Evolutionary conservation across 495 filamentous ascomycete species (phyloP).

Genomic region (Neurospora hispaniola): DNA sequence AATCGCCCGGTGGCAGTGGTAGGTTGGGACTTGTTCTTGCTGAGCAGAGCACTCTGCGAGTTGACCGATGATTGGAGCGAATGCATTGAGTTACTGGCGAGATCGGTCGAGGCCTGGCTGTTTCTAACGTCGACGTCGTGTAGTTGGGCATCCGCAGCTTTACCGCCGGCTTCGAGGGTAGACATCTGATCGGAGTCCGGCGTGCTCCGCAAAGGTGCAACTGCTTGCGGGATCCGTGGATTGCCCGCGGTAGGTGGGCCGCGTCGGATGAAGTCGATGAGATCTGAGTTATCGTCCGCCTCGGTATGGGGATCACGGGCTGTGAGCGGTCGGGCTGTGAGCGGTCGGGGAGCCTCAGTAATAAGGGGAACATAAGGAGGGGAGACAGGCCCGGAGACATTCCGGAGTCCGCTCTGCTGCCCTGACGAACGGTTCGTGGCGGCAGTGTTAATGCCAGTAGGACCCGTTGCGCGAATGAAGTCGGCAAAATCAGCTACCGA

Average conservation of each 20-base stretch:
- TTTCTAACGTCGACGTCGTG: slow-evolving; percentile 30
- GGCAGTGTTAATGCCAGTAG: slow-evolving; percentile 29
- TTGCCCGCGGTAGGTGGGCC: slow-evolving; percentile 49
- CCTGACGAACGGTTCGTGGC: slow-evolving; percentile 4
- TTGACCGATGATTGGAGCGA: slow-evolving; percentile 38
- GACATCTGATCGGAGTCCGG: slow-evolving; percentile 74
- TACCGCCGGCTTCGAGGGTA: slow-evolving; percentile 35
- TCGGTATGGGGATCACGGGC: slow-evolving; percentile 59
- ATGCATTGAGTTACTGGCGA: slow-evolving; percentile 24
- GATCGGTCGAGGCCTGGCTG: slow-evolving; percentile 35
- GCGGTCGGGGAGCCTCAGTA: slow-evolving; percentile 12
- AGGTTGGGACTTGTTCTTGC: slow-evolving; percentile 17
- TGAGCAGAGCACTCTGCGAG: slow-evolving; percentile 40
- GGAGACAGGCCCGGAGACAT: not conserved
- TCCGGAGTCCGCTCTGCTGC: not conserved
- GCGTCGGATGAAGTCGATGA: slow-evolving; percentile 90
- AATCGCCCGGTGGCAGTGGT: slow-evolving; percentile 5
- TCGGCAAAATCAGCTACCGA: slow-evolving; percentile 72
- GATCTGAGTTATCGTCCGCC: slow-evolving; percentile 61
- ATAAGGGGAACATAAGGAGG: not conserved
- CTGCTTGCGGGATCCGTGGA: slow-evolving; percentile 67
- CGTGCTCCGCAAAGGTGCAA: slow-evolving; percentile 75
- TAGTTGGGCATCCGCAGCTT: slow-evolving; percentile 38
- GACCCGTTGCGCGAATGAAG: slow-evolving; percentile 77
- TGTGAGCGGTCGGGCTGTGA: slow-evolving; percentile 39